Evolutionary conservation across 306 rosid genomes (phyloP), one percentile per base, ranked within the genome.

Genomic region (Sindora glabra): DNA sequence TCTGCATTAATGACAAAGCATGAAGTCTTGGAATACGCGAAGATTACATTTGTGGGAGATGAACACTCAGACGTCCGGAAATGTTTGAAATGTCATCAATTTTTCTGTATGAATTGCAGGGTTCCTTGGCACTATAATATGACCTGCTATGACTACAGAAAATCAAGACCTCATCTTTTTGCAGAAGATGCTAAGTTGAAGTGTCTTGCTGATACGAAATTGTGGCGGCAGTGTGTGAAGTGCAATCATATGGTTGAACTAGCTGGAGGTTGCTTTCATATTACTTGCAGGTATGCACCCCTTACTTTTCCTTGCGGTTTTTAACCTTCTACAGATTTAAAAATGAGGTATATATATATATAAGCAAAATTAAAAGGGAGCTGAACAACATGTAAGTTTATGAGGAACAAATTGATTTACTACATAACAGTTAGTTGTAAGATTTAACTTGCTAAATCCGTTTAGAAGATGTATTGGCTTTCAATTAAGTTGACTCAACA

Each of bases 181-280:
- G 76, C 62, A 18, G 79, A 71, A 37, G 90, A 84, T 51, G 53
- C 67, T 40, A 77, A 64, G 68, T 67, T 83, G 25, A 60, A 77
- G 70, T 71, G 34, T 62, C 74, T 83, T 37, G 86, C 75, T 19
- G 26, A 50, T 24, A 21, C 1, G 2, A 66, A 60, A 13, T 51
- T 14, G 18, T 80, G 90, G 90, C 77, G 76, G 29, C 78, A 68
- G 62, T 84, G 90, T 67, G 67, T 64, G 52, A 80, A 80, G 69
- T 84, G 84, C 70, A 69, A 40, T 45, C 74, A 72, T 36, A 56
- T 84, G 74, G 62, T 80, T 69, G 90, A 84, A 67, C 84, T 84
- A 38, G 33, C 77, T 22, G 82, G 72, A 66, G 90, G 90, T 47
- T 84, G 90, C 65, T 69, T 65, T 65, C 84, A 84, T 64, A 84